Evolutionary conservation across 129 eudicot species (phyloP).

Genomic region (Centaurea solstitialis): DNA sequence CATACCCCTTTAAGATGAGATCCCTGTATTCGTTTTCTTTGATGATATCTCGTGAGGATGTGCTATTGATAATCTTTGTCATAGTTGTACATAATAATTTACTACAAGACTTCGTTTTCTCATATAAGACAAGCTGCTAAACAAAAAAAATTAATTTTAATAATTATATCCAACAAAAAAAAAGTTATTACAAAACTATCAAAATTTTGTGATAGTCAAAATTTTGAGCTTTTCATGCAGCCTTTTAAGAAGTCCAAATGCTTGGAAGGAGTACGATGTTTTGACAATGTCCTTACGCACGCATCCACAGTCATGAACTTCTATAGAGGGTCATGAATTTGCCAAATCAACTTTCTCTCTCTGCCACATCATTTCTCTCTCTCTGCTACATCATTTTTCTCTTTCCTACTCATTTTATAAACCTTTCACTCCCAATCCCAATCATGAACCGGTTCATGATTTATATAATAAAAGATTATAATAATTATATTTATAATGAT

Average conservation of each 20-base stretch:
- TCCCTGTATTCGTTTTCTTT: conserved; percentile 44
- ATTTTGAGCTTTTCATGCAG: neutral
- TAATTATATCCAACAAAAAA: neutral
- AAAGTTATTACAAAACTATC: too few species aligned
- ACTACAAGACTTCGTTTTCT: conserved; percentile 28
- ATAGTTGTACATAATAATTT: conserved; percentile 42
- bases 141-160: neutral
- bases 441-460: too few species aligned
- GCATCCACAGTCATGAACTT: too few species aligned
- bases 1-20: conserved; percentile 49
- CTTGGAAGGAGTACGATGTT: neutral
- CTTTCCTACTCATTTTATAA: too few species aligned
- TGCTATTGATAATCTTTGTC: conserved; percentile 38
- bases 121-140: conserved; percentile 59
- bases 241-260: neutral
- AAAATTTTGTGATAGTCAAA: conserved; percentile 46
- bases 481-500: too few species aligned
- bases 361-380: too few species aligned
- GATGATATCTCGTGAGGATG: conserved; percentile 44
- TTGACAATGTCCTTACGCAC: neutral
- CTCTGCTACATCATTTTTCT: too few species aligned
- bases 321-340: too few species aligned
- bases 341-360: too few species aligned
- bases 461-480: too few species aligned
- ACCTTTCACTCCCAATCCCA: too few species aligned